Base-by-base conservation (phyloP, 148 eudicot species). In the Rhododendron ferrugineum region DNA sequence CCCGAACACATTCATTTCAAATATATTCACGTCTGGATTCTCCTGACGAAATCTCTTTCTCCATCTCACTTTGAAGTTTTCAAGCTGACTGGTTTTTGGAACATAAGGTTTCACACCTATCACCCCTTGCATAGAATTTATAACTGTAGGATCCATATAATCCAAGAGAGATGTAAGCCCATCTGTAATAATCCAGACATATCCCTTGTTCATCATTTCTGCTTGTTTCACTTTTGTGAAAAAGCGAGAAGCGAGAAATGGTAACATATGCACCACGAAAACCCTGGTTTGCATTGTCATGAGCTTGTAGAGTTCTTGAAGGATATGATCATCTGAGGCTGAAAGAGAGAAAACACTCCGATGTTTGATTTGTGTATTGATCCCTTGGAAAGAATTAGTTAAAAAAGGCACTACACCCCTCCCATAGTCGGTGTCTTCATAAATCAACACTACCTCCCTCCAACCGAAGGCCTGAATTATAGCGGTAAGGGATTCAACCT, bases 131-230 rank as follows among this genome's bases (percentile, higher is more conserved):
- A 95, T 91, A 3, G 92, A 86, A 40, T 88, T 88, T 26, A 90
- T 56, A 3, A 74, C 90, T 8, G 16, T 11, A 47, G 78, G 79
- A 78, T 92, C 89, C 64, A 90, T n/a, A 5, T 84, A 84, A 83
- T 84, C 88, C 84, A 94, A 85, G 9, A 85, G 89, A 90, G 90
- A 78, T 0, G 93, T 91, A 54, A 93, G 82, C 23, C 56, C 89
- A 84, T 83, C 92, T 0, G 97, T 91, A 56, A 92, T 86, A 36
- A 94, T 90, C 98, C 98, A 95, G 5, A 84, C 97, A 84, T 93
- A 94, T 23, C 93, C 97, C 20, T 86, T 22, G 7, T 73, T 82
- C 95, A 95, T 90, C 98, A 95, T 95, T 72, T 89, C 93, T 52
- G 87, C 75, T 84, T 90, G 66, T n/a, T 88, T 84, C 2, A 89